Base-by-base conservation (phyloP, 495 filamentous ascomycete species). In the Podospora pseudopauciseta region DNA sequence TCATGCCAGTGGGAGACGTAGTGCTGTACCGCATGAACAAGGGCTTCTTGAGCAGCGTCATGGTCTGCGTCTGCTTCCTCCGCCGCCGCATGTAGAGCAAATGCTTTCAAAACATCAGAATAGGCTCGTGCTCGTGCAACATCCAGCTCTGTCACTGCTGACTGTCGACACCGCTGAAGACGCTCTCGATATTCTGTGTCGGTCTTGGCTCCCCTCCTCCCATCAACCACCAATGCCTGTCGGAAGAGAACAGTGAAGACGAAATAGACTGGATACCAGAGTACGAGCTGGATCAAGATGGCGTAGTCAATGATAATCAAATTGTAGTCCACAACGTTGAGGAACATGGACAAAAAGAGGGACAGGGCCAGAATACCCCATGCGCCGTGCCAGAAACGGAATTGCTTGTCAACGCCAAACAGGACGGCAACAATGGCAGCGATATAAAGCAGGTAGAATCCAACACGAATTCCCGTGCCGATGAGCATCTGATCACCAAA, bases 401-500 rank as follows among this genome's bases (percentile, higher is more conserved):
- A 75, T 26, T 77, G 73, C 68, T 75, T 75, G 71, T 77, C 73
- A 61, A 75, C 67, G 61, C 73, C 68, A 49, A 75, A 74, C 26
- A 77, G 68, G 1, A 77, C 65, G 39, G 69, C 75, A 19, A 74
- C 5, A 65, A 75, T 75, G 65, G 73, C 75, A 18, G 75, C 71
- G 9, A 54, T 63, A 63, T 77, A 77, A 13, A 75, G 65, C 16
- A 77, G 67, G 66, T 77, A 77, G 73, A 77, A 77, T 65, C 73
- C 73, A 57, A 73, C 27, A 13, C 75, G 70, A 27, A 77, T 74
- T 63, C 75, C 75, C 34, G 65, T 56, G 54, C 75, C 75, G 66
- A 75, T 75, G 58, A 77, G 73, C 71, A 73, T 75, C 70, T 75
- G 73, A 70, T 77, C 73, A 49, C 75, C 75, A 32, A 77, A 77